Conservation (phyloP, 495 filamentous ascomycete genomes). For the Rusavskia elegans region DNA sequence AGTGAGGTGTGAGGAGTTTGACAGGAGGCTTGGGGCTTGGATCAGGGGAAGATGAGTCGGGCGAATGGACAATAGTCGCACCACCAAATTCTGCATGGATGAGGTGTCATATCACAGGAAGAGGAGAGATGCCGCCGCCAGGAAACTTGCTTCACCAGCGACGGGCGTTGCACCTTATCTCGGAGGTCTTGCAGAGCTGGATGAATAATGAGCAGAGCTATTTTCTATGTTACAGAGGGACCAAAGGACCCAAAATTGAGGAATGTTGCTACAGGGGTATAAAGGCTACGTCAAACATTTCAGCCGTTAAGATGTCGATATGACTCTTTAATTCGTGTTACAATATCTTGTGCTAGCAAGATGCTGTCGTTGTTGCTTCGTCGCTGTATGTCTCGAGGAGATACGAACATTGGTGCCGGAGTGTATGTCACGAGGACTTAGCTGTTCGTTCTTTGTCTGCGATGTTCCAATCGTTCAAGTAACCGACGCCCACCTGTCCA, state of each 20-base stretch:
- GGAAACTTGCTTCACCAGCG: too few species aligned
- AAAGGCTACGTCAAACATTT: too few species aligned
- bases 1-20: slow-evolving; percentile 84
- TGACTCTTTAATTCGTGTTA: too few species aligned
- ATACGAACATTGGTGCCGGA: slow-evolving; percentile 17
- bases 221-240: neutral
- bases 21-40: slow-evolving; percentile 62
- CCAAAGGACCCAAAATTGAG: too few species aligned
- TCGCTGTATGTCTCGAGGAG: slow-evolving; percentile 23
- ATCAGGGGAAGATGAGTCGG: slow-evolving; percentile 34
- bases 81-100: too few species aligned
- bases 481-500: slow-evolving; percentile 40
- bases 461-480: slow-evolving; percentile 65
- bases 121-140: neutral
- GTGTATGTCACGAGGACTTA: slow-evolving; percentile 4
- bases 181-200: too few species aligned
- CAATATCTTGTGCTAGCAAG: too few species aligned
- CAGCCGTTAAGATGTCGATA: too few species aligned
- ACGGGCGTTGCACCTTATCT: too few species aligned
- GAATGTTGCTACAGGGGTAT: too few species aligned
- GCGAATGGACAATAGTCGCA: neutral
- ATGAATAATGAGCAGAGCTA: too few species aligned
- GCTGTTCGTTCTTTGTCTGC: slow-evolving; percentile 18
- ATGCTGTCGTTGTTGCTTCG: neutral
- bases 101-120: neutral